Base-by-base conservation (phyloP, 768 basidiomycete species). In the Collybiopsis confluens region DNA sequence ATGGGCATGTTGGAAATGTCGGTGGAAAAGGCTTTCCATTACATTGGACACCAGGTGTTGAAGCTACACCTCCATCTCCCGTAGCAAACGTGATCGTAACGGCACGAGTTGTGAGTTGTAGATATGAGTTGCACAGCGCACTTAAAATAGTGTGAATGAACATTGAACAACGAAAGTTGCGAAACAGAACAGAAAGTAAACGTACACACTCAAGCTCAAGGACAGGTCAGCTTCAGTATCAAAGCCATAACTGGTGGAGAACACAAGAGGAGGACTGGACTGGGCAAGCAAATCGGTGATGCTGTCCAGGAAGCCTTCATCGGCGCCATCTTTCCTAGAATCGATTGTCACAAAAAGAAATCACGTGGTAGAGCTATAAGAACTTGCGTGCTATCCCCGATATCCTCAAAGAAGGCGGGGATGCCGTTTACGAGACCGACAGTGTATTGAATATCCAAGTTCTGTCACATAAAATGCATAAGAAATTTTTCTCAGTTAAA, bases 1-100 rank as follows among this genome's bases (percentile, higher is more conserved):
- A 69, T 54, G 69, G 70, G 43, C 69, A 81, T 1, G 79, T 69
- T 2, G 79, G 79, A 65, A 81, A 81, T 64, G 68, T 51, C 21
- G 50, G 50, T 46, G 54, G 45, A 37, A 47, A 48, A 23, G 37
- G 77, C n/a, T 78, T 78, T 1, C 55, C 53, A 27, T 81, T 76
- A 23, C 80, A 78, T n/a, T 74, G 73, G 21, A 68, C 61, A 64
- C 76, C 77, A 24, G 72, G 54, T n/a, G 80, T 10, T 7, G 76
- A 74, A 46, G 47, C 80, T 1, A 64, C 61, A 49, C 63, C 61
- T 33, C 55, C 62, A 33, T 81, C 75, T 24, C 78, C 76, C 10
- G 73, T 73, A 21, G 68, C 42, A 40, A 53, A 40, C 13, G 35
- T 55, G 18, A 81, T 8, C 4, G 75, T 72, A 20, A 74, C 62